These are phyloP conservation scores for Gymnopus androsaceus DNA, from an alignment of 1,284 basidiomycete genomes.

Conservation along the genomic window DNA sequence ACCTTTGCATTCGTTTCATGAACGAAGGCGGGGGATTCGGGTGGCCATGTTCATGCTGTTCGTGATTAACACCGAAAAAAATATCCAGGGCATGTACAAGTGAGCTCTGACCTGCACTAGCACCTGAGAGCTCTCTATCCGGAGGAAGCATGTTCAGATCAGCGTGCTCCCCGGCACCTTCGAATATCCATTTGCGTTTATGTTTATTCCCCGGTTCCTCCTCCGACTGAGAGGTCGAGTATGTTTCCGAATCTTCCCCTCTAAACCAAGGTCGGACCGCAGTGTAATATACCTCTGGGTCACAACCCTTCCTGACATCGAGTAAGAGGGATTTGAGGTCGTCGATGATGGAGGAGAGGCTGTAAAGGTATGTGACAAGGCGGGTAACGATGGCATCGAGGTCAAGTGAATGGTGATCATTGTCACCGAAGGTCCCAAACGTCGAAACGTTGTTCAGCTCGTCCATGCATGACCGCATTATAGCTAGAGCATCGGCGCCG, in stretches of 20 bases:
- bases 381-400: slow-evolving; percentile 71
- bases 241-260: slow-evolving; percentile 73
- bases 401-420: too few species aligned
- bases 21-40: slow-evolving; percentile 48
- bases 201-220: slow-evolving; percentile 22
- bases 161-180: slow-evolving; percentile 9
- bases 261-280: slow-evolving; percentile 91
- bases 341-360: slow-evolving; percentile 69
- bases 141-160: slow-evolving; percentile 6
- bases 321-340: slow-evolving; percentile 63
- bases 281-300: slow-evolving; percentile 84
- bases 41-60: too few species aligned
- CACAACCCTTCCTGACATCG: slow-evolving; percentile 74
- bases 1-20: slow-evolving; percentile 80
- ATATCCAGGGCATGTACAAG: slow-evolving; percentile 89
- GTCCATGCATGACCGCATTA: slow-evolving; percentile 90
- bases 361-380: slow-evolving; percentile 71
- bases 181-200: slow-evolving; percentile 60
- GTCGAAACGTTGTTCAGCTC: slow-evolving; percentile 92
- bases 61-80: slow-evolving; percentile 86
- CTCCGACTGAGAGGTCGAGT: too few species aligned
- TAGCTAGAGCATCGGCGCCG: slow-evolving; percentile 80
- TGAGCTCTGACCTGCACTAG: slow-evolving; percentile 90
- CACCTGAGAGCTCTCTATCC: slow-evolving; percentile 69
- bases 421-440: too few species aligned